phyloP scores from a whole-genome alignment of 2,329 filamentous ascomycete genomes.

The Pseudogymnoascus sp. region DNA sequence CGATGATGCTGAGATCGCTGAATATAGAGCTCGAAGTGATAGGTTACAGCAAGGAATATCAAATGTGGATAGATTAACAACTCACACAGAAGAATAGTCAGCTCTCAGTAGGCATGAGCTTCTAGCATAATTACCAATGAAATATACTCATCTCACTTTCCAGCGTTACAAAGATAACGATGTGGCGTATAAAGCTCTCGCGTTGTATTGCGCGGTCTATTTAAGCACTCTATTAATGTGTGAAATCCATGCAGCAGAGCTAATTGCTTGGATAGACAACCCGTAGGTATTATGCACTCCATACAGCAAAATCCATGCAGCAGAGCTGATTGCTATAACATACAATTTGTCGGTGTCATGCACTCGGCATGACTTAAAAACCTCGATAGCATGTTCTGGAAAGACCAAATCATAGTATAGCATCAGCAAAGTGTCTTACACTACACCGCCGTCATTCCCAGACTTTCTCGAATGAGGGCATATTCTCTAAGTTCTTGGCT shows the following conservation, averaged over 20 bases:
- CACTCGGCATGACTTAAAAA: background rate
- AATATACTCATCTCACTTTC: background rate
- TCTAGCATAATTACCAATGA: background rate
- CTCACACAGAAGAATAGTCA: background rate
- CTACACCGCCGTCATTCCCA: background rate
- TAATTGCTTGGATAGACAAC: background rate
- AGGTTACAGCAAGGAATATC: conserved; percentile 48
- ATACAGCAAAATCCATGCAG: background rate
- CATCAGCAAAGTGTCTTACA: background rate
- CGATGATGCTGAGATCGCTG: conserved; percentile 57
- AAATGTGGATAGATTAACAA: conserved; percentile 48
- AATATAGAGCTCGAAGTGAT: conserved; percentile 55
- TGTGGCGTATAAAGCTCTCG: background rate
- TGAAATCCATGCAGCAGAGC: background rate
- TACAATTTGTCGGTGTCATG: background rate
- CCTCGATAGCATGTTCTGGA: background rate
- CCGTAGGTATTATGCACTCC: background rate
- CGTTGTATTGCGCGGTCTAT: background rate
- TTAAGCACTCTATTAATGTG: background rate
- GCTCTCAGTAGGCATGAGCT: background rate
- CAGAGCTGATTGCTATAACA: background rate
- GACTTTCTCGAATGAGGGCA: background rate
- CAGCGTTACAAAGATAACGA: background rate
- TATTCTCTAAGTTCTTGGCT: conserved; percentile 28
- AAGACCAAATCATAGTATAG: background rate